Base-by-base conservation (phyloP, 2,329 filamentous ascomycete species). In the Fusarium buharicum region DNA sequence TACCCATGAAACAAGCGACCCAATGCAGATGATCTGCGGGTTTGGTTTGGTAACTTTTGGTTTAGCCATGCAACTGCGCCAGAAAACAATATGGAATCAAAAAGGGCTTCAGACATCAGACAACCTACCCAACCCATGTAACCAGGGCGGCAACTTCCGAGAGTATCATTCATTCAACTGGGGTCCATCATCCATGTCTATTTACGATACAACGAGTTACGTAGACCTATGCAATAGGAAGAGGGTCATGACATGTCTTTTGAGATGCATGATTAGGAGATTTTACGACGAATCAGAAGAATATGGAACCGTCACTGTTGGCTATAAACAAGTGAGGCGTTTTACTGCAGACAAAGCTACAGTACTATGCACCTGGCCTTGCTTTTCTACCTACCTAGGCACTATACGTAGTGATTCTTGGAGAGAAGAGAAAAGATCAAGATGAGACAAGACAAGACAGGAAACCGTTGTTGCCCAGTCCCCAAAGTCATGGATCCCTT, bases 21-120 rank as follows among this genome's bases (percentile, higher is more conserved):
- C 50, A 41, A 39, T 50, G 41, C 53, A 64, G 52, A 61, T 64
- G 63, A 68, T 68, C 57, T 68, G 66, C 56, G 37, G 38, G 14
- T 56, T n/a, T n/a, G n/a, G n/a, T n/a, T n/a, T n/a, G n/a, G n/a
- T n/a, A n/a, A n/a, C n/a, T n/a, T n/a, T 60, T 47, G 36, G 49
- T 39, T 28, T 36, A 37, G 41, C 52, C 62, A 50, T 44, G 48
- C 27, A 8, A 24, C 27, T 28, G 27, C 27, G 27, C 27, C 27
- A 13, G 27, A 13, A 28, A 28, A 28, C 27, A 11, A 11, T 11
- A 28, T 28, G 27, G 27, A 28, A 28, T 28, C 27, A 28, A n/a
- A n/a, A n/a, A n/a, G n/a, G n/a, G n/a, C n/a, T n/a, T n/a, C n/a
- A n/a, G n/a, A n/a, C n/a, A n/a, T n/a, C n/a, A n/a, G n/a, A n/a